phyloP scores from a whole-genome alignment of 2,329 filamentous ascomycete species.

The Amauroascus verrucosus region DNA sequence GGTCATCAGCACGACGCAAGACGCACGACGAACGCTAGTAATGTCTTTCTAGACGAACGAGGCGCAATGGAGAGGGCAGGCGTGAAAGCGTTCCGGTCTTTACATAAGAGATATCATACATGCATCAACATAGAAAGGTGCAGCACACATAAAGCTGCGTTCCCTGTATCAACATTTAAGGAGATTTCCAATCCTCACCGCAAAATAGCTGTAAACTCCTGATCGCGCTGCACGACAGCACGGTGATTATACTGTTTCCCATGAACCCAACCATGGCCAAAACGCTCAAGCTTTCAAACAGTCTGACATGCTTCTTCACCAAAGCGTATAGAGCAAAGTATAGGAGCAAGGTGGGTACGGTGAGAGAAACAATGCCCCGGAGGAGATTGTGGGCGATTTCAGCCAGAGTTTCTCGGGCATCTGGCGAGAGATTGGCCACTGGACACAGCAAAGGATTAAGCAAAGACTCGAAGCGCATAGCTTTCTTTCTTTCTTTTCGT shows the following conservation, averaged over 20 bases:
- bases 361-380: slow-evolving; percentile 13
- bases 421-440: slow-evolving; percentile 8
- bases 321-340: slow-evolving; percentile 17
- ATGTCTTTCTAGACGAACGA: too few species aligned
- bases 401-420: slow-evolving; percentile 9
- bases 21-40: too few species aligned
- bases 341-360: slow-evolving; percentile 15
- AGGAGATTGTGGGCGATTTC: slow-evolving; percentile 10
- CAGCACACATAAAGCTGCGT: neutral
- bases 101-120: neutral
- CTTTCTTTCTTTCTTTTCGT: too few species aligned
- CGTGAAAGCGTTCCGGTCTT: too few species aligned
- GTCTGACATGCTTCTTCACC: slow-evolving; percentile 12
- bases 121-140: neutral
- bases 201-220: slow-evolving; percentile 28
- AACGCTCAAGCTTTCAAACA: slow-evolving; percentile 12
- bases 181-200: slow-evolving; percentile 21
- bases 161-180: neutral
- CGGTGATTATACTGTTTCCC: slow-evolving; percentile 20
- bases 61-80: too few species aligned
- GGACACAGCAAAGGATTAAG: neutral
- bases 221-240: slow-evolving; percentile 25
- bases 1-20: neutral
- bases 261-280: slow-evolving; percentile 13
- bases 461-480: neutral